Percentiles rank a stretch among this genome's conserved stretches.
These are phyloP conservation scores for Pseudoscleropodium purum DNA, from an alignment of 225 moss, liverwort and hornwort genomes.

Conservation along the genomic window DNA sequence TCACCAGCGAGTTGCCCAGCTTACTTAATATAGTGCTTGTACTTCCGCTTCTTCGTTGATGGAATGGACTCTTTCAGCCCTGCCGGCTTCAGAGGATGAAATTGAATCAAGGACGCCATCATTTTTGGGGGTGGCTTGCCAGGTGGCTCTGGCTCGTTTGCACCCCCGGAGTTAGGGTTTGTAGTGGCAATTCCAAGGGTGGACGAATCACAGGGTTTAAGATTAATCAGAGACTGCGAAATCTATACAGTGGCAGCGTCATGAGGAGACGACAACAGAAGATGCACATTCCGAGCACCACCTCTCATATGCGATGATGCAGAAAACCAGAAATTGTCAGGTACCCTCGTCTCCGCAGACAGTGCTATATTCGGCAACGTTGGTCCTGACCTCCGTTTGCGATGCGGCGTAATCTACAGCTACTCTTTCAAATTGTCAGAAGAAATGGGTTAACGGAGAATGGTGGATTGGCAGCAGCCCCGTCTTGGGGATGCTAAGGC, in stretches of 20 bases:
- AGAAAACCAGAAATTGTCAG: neutral
- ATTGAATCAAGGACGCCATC: conserved; percentile 22
- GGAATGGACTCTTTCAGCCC: conserved; percentile 28
- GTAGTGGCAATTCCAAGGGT: conserved; percentile 12
- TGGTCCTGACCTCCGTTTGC: neutral
- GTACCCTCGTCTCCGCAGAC: neutral
- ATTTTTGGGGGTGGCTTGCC: neutral
- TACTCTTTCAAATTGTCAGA: neutral
- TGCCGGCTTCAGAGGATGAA: conserved; percentile 8
- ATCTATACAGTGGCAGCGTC: conserved; percentile 12
- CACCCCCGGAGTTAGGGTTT: conserved; percentile 11
- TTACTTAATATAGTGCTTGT: conserved; percentile 38
- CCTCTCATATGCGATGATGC: neutral
- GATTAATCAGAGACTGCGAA: conserved; percentile 9
- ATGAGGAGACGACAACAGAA: conserved; percentile 3
- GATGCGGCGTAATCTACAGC: neutral
- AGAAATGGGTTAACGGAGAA: neutral
- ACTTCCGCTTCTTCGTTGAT: conserved; percentile 35
- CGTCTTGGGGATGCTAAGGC: conserved; percentile 10
- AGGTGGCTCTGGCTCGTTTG: neutral
- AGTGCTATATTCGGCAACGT: neutral
- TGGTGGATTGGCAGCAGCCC: conserved; percentile 16
- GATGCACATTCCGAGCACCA: neutral
- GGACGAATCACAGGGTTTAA: conserved; percentile 15
- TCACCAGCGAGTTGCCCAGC: conserved; percentile 65